Conservation (phyloP, 371 early-diverging fungal genomes). For the Syncephalastrum monosporum region DNA sequence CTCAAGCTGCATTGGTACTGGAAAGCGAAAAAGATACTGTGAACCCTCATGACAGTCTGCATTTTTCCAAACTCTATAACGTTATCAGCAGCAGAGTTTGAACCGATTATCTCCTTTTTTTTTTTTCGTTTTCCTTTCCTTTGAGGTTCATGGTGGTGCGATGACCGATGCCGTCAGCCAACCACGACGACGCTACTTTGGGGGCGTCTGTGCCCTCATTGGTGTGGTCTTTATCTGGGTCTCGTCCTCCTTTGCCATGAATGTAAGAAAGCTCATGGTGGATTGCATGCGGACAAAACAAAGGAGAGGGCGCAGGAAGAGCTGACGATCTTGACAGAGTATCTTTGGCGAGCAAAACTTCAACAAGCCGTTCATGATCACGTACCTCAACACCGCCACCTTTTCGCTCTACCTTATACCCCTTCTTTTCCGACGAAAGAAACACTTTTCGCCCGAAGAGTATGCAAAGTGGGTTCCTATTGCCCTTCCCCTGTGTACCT, state of each 20-base stretch:
- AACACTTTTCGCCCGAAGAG: conserved; percentile 15
- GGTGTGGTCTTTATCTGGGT: conserved; percentile 84
- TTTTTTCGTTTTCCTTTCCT: too few relatives aligned
- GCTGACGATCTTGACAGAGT: conserved; percentile 38
- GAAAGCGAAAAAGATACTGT: too few relatives aligned
- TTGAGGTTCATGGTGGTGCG: too few relatives aligned
- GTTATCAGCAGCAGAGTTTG: too few relatives aligned
- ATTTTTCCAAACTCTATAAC: too few relatives aligned
- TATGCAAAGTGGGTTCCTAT: conserved; percentile 16
- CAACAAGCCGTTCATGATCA: conserved; percentile 78
- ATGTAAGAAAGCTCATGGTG: conserved; percentile 37
- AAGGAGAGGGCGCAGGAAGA: background rate
- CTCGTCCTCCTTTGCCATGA: conserved; percentile 79
- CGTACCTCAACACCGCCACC: conserved; percentile 76
- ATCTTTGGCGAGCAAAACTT: conserved; percentile 69
- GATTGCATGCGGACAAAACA: too few relatives aligned
- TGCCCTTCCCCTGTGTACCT: too few relatives aligned
- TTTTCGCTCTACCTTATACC: conserved; percentile 73
- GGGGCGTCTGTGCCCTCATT: conserved; percentile 65
- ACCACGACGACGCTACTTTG: conserved; percentile 36
- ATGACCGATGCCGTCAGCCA: conserved; percentile 6
- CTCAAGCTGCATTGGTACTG: too few relatives aligned
- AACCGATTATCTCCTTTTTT: too few relatives aligned
- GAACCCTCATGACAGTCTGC: too few relatives aligned
- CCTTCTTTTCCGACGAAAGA: conserved; percentile 6